Conservation (phyloP, 495 filamentous ascomycete species). For the Podospora fimiseda region DNA sequence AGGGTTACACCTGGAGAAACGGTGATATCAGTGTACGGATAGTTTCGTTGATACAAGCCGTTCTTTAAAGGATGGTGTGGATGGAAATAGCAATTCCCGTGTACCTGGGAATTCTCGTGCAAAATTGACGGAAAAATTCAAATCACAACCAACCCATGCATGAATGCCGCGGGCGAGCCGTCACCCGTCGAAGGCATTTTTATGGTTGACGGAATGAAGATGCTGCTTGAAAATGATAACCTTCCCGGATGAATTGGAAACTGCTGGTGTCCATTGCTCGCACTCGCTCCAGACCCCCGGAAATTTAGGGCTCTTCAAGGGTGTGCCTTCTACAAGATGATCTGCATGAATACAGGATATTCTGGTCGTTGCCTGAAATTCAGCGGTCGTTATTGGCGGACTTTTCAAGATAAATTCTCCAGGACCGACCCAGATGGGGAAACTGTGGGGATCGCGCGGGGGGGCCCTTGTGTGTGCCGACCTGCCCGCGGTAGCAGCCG, state of each 20-base stretch:
- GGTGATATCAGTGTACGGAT: not conserved
- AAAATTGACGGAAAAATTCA: constrained; percentile 2
- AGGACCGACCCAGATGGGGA: constrained; percentile 11
- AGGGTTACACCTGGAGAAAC: constrained; percentile 3
- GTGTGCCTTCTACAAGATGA: not conserved
- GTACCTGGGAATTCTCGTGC: not conserved
- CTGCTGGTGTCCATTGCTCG: too few relatives aligned
- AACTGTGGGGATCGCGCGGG: constrained; percentile 20
- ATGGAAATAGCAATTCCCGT: constrained; percentile 2
- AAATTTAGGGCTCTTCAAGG: not conserved
- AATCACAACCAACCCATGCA: too few relatives aligned
- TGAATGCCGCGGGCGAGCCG: too few relatives aligned
- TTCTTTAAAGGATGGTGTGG: too few relatives aligned
- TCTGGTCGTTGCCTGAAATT: not conserved
- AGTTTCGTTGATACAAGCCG: not conserved
- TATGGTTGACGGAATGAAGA: not conserved
- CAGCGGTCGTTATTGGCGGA: constrained; percentile 18
- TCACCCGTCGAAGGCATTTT: not conserved
- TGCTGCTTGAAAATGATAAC: not conserved
- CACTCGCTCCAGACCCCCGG: too few relatives aligned
- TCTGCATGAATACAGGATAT: constrained; percentile 6
- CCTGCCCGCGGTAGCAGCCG: too few relatives aligned
- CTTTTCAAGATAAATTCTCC: constrained; percentile 18
- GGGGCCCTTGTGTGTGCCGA: constrained; percentile 11
- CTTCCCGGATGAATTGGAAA: not conserved